Base-by-base conservation (phyloP, 2,329 filamentous ascomycete genomes). In the Arthrobotrys conoides region DNA sequence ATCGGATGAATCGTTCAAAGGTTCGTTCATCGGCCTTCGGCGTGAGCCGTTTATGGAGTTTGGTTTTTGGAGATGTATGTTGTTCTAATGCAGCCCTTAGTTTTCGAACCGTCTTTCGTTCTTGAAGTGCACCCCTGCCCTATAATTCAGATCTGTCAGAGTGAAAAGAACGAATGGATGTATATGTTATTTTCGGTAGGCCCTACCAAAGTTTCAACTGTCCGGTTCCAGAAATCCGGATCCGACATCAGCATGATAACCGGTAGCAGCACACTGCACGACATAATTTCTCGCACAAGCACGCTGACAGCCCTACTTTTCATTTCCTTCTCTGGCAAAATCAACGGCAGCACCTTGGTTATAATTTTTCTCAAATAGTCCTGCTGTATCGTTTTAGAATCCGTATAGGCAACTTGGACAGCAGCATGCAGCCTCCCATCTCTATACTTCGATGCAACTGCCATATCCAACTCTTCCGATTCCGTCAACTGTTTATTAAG, bases 181-280 rank as follows among this genome's bases (percentile, higher is more conserved):
- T 27, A 48, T 4, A 20, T n/a, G n/a, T n/a, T n/a, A n/a, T 24
- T 14, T 2, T 14, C 30, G 6, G n/a, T 18, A 20, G 49, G 80
- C 79, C 84, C 83, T 81, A 85, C 91, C 84, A 92, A 93, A 71
- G 91, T 94, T 84, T 98, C 95, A 88, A 98, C 93, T 76, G 97
- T 85, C 84, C 97, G 94, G 82, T 99, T 98, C 95, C 95, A 99
- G 8, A 92, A 97, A 85, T 99, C 96, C 0, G 96, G 94, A 81
- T 99, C 95, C 4, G 93, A 90, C 18, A 99, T 86, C 79, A 94
- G 87, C 82, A 91, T 90, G 83, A 97, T 88, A 22, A 96, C 86
- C 0, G 96, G 96, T 49, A 90, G 91, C 44, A 99, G 86, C 46
- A 99, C 91, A n/a, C 93, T 93, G 84, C 96, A 97, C 22, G 93